Base-by-base conservation (phyloP, 495 filamentous ascomycete species). In the Hyaloscypha bicolor region DNA sequence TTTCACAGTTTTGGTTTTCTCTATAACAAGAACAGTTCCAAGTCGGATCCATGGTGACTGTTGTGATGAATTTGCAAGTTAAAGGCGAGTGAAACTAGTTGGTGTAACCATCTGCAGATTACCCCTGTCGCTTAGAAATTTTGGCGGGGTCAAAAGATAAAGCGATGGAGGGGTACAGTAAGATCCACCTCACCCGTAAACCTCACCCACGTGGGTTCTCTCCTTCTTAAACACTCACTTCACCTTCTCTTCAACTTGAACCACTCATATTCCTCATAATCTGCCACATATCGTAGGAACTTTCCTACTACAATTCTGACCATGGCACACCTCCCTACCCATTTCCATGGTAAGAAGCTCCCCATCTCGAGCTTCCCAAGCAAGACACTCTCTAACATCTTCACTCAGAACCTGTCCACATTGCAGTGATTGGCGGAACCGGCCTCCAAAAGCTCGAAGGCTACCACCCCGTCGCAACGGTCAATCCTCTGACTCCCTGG, bases 371-470 rank as follows among this genome's bases (percentile, higher is more conserved):
- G 58, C 69, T 68, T 66, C 64, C 55, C 60, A 42, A 30, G 5
- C 64, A 52, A 58, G 6, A 42, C n/a, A 59, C 29, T 31, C 11
- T 1, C 35, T 42, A 35, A 62, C 55, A 21, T 6, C 29, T 56
- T 35, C 42, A 14, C 33, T 29, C 75, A 95, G 93, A 85, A 55
- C 86, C 90, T 61, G 88, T 98, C 77, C 87, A 83, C 72, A 96
- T 99, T 76, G 95, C 92, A 79, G 93, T 99, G 66, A 98, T 99
- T 65, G 96, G 95, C 76, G 96, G 95, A 71, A 99, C 95, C 51
- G 95, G 95, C 61, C 89, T 99, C 78, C 87, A 75, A 82, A 84
- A 80, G 58, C 81, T 87, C 64, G 79, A 81, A n/a, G 85, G 83
- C 73, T 97, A 95, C 84, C 87, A 83, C 22, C 92, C 93, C 72